Evolutionary conservation across 129 eudicot genomes (phyloP), one percentile per base, ranked within the genome.

Genomic region (Solidago caesia): DNA sequence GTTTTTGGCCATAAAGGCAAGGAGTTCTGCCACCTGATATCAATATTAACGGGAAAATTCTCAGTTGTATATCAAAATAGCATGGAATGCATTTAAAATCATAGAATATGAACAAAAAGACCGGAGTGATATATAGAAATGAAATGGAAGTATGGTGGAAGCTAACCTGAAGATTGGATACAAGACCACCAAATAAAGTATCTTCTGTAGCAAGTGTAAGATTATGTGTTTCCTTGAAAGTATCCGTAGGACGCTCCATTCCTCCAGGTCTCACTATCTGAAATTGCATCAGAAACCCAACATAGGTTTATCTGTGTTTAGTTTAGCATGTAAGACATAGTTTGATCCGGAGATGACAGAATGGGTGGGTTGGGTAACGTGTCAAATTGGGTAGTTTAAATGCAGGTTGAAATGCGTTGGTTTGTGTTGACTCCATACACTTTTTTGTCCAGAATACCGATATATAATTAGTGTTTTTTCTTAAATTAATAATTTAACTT

Each of bases 261-360:
- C 98, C 98, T 63, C 98, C 98, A 59, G 98, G 98, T 56, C 97
- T 93, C 72, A 93, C 98, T 79, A 93, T 93, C 98, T 93, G 90
- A 75, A 81, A 77, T 52, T 44, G 41, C 52, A 55, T 25, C 10
- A 67, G 11, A 44, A 63, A 41, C 74, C 70, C 44, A 56, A 53
- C 11, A 16, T 43, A 66, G 16, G n/a, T 49, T 48, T 48, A n/a
- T 45, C 55, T 44, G 44, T 74, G 64, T 68, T 21, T 25, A 58
- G 47, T 29, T 75, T 12, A 62, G 39, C 65, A 72, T 48, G 46
- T 65, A 73, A 67, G 51, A 44, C 16, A 64, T 27, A 44, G 29
- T 65, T 63, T 44, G n/a, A 71, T 43, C 66, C 9, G 57, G 67
- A 43, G 53, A 65, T 56, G 65, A 65, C 65, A 41, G 56, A 56